Percentiles rank a stretch among this genome's conserved stretches.
Evolutionary conservation across 1,284 basidiomycete species (phyloP).

Genomic region (Heliocybe sulcata): DNA sequence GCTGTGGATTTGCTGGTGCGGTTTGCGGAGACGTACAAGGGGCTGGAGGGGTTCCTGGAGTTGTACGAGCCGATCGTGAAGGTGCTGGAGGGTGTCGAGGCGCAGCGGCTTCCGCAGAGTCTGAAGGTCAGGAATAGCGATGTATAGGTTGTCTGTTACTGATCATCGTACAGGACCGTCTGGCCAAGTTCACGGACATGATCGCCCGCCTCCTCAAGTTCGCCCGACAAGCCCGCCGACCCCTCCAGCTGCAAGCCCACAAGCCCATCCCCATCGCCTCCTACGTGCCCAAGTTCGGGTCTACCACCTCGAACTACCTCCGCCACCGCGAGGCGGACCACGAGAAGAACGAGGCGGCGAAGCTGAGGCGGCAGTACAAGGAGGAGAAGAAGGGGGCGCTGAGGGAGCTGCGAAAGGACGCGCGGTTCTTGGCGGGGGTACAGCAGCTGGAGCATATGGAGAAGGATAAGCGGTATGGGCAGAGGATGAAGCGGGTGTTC

Average conservation of each 20-base stretch:
- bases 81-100: constrained; percentile 50
- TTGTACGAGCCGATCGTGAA: constrained; percentile 64
- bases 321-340: constrained; percentile 88
- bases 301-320: constrained; percentile 73
- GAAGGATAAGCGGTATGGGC: constrained; percentile 75
- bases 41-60: constrained; percentile 79
- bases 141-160: not conserved
- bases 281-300: constrained; percentile 92
- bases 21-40: constrained; percentile 72
- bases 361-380: constrained; percentile 87
- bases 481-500: constrained; percentile 79
- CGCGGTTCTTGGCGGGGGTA: constrained; percentile 86
- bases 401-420: constrained; percentile 93
- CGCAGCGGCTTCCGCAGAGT: constrained; percentile 36
- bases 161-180: constrained; percentile 12
- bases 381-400: constrained; percentile 98
- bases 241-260: constrained; percentile 87
- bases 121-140: constrained; percentile 45
- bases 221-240: constrained; percentile 63
- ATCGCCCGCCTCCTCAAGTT: constrained; percentile 62
- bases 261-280: constrained; percentile 95
- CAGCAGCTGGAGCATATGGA: constrained; percentile 79
- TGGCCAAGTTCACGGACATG: constrained; percentile 13
- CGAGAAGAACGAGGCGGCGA: constrained; percentile 82
- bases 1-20: constrained; percentile 57